Base-by-base conservation (phyloP, 2,329 filamentous ascomycete species). In the Arthrobotrys megalospora region DNA sequence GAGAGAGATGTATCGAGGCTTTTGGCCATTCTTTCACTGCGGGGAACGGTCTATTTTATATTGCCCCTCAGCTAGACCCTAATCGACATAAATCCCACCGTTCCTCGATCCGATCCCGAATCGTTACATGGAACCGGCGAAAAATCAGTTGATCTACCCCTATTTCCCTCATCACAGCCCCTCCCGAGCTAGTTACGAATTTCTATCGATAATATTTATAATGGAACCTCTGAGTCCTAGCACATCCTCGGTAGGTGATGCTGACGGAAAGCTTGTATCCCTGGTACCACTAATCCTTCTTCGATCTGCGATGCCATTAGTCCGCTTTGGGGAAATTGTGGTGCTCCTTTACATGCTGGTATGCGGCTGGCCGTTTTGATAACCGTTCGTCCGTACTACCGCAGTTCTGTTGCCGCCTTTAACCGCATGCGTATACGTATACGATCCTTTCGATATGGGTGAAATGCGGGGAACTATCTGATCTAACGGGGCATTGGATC, bases 131-230 rank as follows among this genome's bases (percentile, higher is more conserved):
- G 53, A 43, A n/a, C 36, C 36, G 36, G 34, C n/a, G 34, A 60
- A 41, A 58, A 43, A 60, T 28, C 36, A 60, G 36, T 43, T 28
- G 21, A 60, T 43, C 55, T 41, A 41, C 24, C 19, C 55, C 55
- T 60, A 60, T 60, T 60, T 43, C 55, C 36, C 55, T 60, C 36
- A 60, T 14, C 16, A 21, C 43, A n/a, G 34, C 32, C 34, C 24
- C 19, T 60, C 19, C 55, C 36, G 16, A 41, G 53, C n/a, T 16
- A 21, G 32, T 60, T 43, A 60, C 55, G 34, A 60, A 43, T 60
- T 60, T 43, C 55, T 60, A 41, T 60, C 19, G 55, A 60, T 60
- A 60, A 60, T 60, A 60, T 43, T 60, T 43, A 43, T 43, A 60
- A 43, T 43, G 36, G 36, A 41, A 24, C 36, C 55, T 19, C 34